Conservation (phyloP, 345 rosid species). For the Acer negundo region DNA sequence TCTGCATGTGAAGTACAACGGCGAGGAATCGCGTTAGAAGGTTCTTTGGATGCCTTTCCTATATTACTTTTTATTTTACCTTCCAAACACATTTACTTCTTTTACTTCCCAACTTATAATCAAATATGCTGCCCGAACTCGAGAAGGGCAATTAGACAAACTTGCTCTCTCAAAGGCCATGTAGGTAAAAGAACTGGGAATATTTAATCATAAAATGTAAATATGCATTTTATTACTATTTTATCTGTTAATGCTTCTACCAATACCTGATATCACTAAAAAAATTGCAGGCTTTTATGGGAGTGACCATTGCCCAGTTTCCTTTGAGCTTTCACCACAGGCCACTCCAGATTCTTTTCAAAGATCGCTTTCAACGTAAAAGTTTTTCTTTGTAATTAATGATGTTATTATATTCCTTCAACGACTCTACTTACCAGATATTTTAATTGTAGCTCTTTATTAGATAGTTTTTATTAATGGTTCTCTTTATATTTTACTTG, state of each 20-base stretch:
- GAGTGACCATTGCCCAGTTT: conserved; percentile 92
- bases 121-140: no score
- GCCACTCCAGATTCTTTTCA: conserved; percentile 29
- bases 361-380: conserved; percentile 23
- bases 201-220: no score
- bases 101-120: no score
- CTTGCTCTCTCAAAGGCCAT: not conserved
- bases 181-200: not conserved
- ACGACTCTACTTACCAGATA: not conserved
- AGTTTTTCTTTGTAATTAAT: conserved; percentile 18
- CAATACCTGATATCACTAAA: no score
- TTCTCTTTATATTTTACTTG: not conserved
- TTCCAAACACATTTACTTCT: no score
- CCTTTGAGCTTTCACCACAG: conserved; percentile 64
- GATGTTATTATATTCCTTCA: not conserved
- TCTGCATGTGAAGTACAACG: no score
- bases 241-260: not conserved
- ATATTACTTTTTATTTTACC: no score
- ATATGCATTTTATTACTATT: no score
- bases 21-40: no score
- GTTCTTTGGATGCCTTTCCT: no score
- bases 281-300: conserved; percentile 72
- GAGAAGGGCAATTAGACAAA: no score
- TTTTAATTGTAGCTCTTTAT: not conserved
- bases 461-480: not conserved